phyloP scores from a whole-genome alignment of 768 basidiomycete genomes.

The Boletus sp. region DNA sequence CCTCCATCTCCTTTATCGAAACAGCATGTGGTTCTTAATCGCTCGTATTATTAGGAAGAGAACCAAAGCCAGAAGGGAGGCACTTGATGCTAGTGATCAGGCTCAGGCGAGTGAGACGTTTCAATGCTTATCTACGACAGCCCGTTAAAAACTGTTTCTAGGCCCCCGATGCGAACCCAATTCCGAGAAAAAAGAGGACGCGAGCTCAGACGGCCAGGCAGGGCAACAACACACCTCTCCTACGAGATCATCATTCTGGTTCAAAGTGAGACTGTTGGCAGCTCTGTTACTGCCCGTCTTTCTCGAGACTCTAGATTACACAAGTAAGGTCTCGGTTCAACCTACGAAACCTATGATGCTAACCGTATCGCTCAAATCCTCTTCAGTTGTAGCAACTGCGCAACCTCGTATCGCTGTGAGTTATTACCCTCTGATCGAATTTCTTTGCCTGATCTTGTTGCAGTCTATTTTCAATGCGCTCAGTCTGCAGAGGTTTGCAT shows the following conservation, averaged over 20 bases:
- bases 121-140: background rate
- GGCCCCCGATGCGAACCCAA: background rate
- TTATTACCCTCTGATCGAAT: no score
- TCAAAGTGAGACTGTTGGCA: background rate
- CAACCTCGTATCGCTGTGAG: no score
- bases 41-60: slow-evolving; percentile 6
- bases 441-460: no score
- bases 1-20: background rate
- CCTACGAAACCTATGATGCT: no score
- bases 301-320: background rate
- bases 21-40: slow-evolving; percentile 10
- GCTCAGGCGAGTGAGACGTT: background rate
- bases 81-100: background rate
- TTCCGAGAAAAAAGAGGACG: background rate
- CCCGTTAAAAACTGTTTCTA: background rate
- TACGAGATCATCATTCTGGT: background rate
- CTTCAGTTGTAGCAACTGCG: no score
- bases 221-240: no score
- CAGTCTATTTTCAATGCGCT: no score
- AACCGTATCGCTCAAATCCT: no score
- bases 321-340: no score
- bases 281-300: background rate
- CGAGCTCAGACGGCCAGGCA: background rate
- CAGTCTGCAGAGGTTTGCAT: no score
- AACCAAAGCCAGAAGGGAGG: background rate